Evolutionary conservation across 192 early-diverging fungal genomes (phyloP), one percentile per base, ranked within the genome.

Genomic region (Backusella circina): DNA sequence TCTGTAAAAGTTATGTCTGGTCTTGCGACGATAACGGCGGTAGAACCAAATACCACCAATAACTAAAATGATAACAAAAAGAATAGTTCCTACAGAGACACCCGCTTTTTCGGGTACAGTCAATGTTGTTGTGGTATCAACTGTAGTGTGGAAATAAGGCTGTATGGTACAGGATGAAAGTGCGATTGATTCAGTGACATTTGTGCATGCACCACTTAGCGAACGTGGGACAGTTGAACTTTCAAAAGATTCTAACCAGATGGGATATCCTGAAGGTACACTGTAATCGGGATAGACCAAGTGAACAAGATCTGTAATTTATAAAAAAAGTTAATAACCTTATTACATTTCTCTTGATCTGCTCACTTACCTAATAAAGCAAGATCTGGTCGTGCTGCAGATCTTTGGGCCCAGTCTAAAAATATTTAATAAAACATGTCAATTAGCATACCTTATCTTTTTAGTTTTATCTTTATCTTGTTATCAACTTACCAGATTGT

Each of bases 341-440:
- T 4, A 30, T 15, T 26, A 4, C 0, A 13, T 65, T 15, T 30
- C 21, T 65, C 15, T 65, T 65, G 30, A 65, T 30, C 61, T 31
- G 15, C 1, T 66, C 5, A 33, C 30, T 66, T 66, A 66, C 65
- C 65, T 66, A 66, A 66, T 30, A 66, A 33, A 44, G 68, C 68
- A 70, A 70, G 68, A 23, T 70, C 68, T 31, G 68, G 68, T 37
- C 68, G 68, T 39, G 68, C 69, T 30, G 37, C n/a, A 70, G 69
- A 70, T 47, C 69, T 41, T 31, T 70, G 69, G 8, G 13, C 12
- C 69, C 69, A 70, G 23, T 70, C 69, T 70, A 69, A n/a, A 31
- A 67, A n/a, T 35, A 30, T 23, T 12, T 13, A 31, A n/a, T 31
- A 35, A 67, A 33, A 3, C 65, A 67, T 39, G 35, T 26, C 18